phyloP scores from a whole-genome alignment of 139 green algal genomes.

The Dunaliella primolecta region DNA sequence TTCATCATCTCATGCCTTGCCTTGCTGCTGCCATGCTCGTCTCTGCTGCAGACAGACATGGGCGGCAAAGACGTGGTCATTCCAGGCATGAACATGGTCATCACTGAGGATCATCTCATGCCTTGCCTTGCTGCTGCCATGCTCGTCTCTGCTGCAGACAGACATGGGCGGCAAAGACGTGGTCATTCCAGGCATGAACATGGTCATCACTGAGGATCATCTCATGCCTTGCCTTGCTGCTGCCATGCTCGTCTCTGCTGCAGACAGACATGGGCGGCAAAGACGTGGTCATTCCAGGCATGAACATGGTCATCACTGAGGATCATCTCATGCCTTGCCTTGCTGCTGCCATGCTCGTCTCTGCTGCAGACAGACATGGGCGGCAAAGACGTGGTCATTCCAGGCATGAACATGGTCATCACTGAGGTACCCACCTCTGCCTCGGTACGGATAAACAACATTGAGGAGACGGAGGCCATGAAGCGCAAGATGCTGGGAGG shows the following conservation, averaged over 20 bases:
- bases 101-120: no score
- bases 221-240: conserved; percentile 18
- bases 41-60: no score
- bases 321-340: neutral
- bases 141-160: no score
- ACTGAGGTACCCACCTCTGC: conserved; percentile 72
- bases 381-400: conserved; percentile 29
- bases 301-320: conserved; percentile 27
- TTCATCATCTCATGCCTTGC: no score
- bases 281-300: conserved; percentile 41
- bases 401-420: conserved; percentile 69
- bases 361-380: neutral
- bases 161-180: no score
- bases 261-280: no score
- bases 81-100: conserved; percentile 62
- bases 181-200: conserved; percentile 51
- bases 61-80: conserved; percentile 41
- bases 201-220: conserved; percentile 77
- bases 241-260: neutral
- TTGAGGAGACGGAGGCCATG: conserved; percentile 80
- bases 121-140: no score
- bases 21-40: no score
- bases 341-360: neutral
- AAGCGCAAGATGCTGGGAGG: conserved; percentile 65
- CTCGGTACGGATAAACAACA: conserved; percentile 74